phyloP scores from a whole-genome alignment of 78 protist species.

The Chrysochromulina tobinii region DNA sequence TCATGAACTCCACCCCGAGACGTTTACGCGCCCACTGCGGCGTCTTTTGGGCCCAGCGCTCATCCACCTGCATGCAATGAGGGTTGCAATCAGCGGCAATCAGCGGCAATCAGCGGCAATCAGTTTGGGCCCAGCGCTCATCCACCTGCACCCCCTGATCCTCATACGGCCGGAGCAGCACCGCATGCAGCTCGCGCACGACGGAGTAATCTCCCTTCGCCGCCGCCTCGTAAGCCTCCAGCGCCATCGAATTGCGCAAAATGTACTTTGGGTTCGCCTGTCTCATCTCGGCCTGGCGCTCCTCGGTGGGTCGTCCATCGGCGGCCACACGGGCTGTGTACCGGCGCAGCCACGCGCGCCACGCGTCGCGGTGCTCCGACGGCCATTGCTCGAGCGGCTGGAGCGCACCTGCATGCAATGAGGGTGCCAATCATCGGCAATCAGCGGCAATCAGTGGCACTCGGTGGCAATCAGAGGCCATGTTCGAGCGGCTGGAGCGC shows the following conservation, averaged over 20 bases:
- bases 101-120: no score
- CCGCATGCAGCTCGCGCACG: not conserved
- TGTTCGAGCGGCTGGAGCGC: not conserved
- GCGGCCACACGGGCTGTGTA: not conserved
- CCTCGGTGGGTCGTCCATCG: not conserved
- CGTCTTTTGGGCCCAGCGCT: not conserved
- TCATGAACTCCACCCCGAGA: not conserved
- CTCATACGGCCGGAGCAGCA: not conserved
- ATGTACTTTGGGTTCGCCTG: not conserved
- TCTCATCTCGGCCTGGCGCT: not conserved
- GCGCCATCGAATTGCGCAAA: slow-evolving; percentile 23
- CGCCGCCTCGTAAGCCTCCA: not conserved
- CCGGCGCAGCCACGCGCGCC: not conserved
- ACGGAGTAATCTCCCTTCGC: not conserved
- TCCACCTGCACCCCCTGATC: not conserved
- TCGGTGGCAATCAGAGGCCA: not conserved
- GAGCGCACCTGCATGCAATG: no score
- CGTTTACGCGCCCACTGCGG: not conserved
- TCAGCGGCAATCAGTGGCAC: not conserved
- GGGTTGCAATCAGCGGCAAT: no score
- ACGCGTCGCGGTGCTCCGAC: not conserved
- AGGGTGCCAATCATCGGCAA: not conserved
- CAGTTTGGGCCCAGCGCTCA: not conserved
- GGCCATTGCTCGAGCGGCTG: not conserved
- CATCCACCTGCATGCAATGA: not conserved